phyloP scores from a whole-genome alignment of 495 filamentous ascomycete species.

The Hyaloscypha hepaticicola region DNA sequence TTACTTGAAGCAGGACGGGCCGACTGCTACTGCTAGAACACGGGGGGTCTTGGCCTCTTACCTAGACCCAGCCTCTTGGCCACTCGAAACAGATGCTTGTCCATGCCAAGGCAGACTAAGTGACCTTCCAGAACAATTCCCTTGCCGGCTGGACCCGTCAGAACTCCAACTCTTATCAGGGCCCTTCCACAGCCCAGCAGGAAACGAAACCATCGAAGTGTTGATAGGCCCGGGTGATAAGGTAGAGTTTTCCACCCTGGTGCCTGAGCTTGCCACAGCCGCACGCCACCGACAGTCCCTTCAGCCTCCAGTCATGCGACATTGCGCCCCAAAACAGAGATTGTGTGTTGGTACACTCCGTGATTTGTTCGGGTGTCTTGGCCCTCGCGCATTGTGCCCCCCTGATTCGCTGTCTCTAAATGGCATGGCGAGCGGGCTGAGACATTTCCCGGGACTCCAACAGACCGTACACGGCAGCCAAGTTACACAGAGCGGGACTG shows the following conservation, averaged over 20 bases:
- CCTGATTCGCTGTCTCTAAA: constrained; percentile 15
- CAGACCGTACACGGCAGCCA: neutral
- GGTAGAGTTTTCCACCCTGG: neutral
- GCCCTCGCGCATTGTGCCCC: neutral
- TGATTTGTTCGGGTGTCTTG: neutral
- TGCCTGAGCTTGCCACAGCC: neutral
- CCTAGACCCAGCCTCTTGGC: neutral
- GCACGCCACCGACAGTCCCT: neutral
- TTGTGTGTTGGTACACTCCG: too few species aligned
- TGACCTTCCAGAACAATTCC: constrained; percentile 10
- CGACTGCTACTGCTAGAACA: too few species aligned
- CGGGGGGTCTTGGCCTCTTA: too few species aligned
- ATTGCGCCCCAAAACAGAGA: too few species aligned
- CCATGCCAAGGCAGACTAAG: neutral
- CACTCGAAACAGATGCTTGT: constrained; percentile 3
- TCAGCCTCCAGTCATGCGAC: neutral
- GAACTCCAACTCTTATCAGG: neutral
- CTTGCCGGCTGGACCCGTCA: neutral
- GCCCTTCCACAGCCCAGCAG: neutral
- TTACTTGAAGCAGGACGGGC: too few species aligned
- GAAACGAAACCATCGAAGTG: neutral
- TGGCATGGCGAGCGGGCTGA: constrained; percentile 15
- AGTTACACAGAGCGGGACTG: constrained; percentile 6
- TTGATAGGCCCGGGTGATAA: neutral
- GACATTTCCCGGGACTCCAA: neutral